Evolutionary conservation across 2,329 filamentous ascomycete genomes (phyloP), one percentile per base, ranked within the genome.

Genomic region (Microcera coccophila): DNA sequence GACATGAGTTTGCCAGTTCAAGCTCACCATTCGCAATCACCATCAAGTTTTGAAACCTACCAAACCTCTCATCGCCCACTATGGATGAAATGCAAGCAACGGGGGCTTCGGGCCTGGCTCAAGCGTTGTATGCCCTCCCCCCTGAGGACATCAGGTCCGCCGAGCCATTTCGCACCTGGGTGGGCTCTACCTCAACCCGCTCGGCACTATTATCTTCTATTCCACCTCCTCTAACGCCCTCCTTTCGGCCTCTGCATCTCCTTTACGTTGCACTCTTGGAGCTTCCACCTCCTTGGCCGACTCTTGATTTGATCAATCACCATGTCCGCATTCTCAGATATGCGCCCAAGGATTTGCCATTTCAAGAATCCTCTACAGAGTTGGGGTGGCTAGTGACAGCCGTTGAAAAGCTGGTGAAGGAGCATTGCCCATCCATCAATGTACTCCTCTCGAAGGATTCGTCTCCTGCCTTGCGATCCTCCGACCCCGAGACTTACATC

Each of bases 381-480:
- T 14, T 28, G 24, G 9, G 9, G 24, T 41, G 43, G 34, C 38
- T 61, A 7, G 35, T 59, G 16, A 43, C 50, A 3, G 50, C 45
- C 10, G 57, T 55, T 1, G 39, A 45, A 10, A 36, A 47, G 8
- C 22, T 61, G 17, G 54, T 66, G 3, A 63, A 64, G 40, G 17
- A 41, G 17, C 61, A 58, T 10, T 67, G 69, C 46, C 47, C 46
- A 2, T 69, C 68, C 47, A 67, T 74, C 21, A 64, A 64, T 2
- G 66, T 69, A 33, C 62, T 66, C 39, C 53, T 69, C 9, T 34
- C 50, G 17, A 43, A 50, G 2, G 53, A 49, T 7, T 29, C 58
- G 8, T 49, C 50, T 5, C 61, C 62, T 4, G 62, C 63, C 12
- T 47, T 68, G 19, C 49, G 59, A 22, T 42, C 54, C 5, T 52